These are phyloP conservation scores for Mortierella sp. DNA, from an alignment of 371 early-diverging fungal species.

Conservation along the genomic window DNA sequence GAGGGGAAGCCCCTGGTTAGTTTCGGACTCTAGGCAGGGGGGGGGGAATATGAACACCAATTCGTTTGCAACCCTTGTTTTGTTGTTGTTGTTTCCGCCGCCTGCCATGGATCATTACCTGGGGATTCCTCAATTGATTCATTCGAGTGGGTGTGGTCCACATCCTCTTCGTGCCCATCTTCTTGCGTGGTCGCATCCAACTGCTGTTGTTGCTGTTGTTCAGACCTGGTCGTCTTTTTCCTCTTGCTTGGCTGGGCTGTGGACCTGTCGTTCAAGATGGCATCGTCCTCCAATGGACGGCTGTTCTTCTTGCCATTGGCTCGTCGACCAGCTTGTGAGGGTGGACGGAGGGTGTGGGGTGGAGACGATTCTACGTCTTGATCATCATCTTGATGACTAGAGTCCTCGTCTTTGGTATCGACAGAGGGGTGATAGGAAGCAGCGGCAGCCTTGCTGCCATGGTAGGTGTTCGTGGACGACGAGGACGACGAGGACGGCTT, in stretches of 20 bases:
- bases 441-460: background rate
- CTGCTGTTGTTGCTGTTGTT: slow-evolving; percentile 5
- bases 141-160: background rate
- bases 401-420: slow-evolving; percentile 4
- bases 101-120: slow-evolving; percentile 2
- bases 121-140: background rate
- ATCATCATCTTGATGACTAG: background rate
- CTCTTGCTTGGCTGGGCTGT: slow-evolving; percentile 23
- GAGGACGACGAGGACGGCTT: background rate
- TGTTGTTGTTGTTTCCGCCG: too few species aligned
- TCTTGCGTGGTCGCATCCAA: slow-evolving; percentile 10
- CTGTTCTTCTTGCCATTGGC: slow-evolving; percentile 6
- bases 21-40: too few species aligned
- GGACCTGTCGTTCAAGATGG: slow-evolving; percentile 5
- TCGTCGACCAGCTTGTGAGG: background rate
- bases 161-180: slow-evolving; percentile 5
- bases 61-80: too few species aligned
- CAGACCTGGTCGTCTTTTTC: slow-evolving; percentile 28
- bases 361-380: background rate
- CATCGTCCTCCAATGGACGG: slow-evolving; percentile 6
- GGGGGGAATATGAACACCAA: too few species aligned
- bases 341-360: background rate
- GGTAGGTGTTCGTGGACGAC: background rate
- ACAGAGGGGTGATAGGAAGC: background rate
- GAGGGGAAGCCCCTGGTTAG: too few species aligned